These are phyloP conservation scores for Sungouiella thailandica DNA, from an alignment of 805 yeast genomes.

Conservation along the genomic window DNA sequence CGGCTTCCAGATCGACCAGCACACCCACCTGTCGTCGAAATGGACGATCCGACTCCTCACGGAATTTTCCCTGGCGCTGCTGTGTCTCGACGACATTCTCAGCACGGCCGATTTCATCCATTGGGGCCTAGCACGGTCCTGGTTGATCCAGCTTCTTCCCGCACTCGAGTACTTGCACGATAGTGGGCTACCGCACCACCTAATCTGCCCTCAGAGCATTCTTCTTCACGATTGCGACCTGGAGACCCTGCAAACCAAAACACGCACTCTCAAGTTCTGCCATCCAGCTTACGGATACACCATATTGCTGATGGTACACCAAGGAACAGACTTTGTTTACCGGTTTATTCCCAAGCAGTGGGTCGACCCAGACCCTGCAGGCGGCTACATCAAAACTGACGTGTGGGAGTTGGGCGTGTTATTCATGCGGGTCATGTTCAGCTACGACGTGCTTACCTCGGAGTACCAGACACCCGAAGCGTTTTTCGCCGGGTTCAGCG, in stretches of 20 bases:
- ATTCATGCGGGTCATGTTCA: constrained; percentile 41
- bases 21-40: constrained; percentile 21
- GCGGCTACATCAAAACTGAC: constrained; percentile 67
- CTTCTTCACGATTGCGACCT: constrained; percentile 33
- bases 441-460: constrained; percentile 59
- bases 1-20: constrained; percentile 69
- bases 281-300: constrained; percentile 48
- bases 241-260: constrained; percentile 28
- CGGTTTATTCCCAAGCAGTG: constrained; percentile 39
- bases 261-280: constrained; percentile 45
- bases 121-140: constrained; percentile 73
- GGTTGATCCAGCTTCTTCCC: constrained; percentile 85
- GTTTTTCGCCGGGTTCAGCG: constrained; percentile 22
- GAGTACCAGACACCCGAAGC: constrained; percentile 45
- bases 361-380: constrained; percentile 74
- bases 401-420: constrained; percentile 90
- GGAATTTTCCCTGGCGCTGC: constrained; percentile 51
- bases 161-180: constrained; percentile 82
- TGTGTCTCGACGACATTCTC: constrained; percentile 59
- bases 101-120: constrained; percentile 63
- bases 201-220: constrained; percentile 55
- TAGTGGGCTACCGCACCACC: constrained; percentile 73
- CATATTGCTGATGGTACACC: constrained; percentile 22
- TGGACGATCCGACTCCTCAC: constrained; percentile 72
- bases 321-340: constrained; percentile 8